A percentile compares a stretch with the other conserved stretches of the same genome.
phyloP scores from a whole-genome alignment of 371 early-diverging fungal genomes.

The Mucor ambiguus region DNA sequence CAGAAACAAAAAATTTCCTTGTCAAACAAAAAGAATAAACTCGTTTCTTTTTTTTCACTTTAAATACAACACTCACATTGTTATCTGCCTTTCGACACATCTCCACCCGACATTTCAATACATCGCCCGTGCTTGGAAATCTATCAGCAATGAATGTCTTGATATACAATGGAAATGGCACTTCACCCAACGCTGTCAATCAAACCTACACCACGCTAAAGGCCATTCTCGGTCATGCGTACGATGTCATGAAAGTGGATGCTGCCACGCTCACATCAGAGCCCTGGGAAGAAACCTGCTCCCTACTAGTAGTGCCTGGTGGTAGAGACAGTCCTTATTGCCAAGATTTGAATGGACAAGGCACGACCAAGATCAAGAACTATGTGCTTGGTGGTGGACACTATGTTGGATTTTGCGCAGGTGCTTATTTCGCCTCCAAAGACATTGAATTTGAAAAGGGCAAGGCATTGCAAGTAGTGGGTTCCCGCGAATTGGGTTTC shows the following conservation, averaged over 20 bases:
- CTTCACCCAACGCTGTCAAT: constrained; percentile 61
- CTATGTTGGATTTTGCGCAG: constrained; percentile 94
- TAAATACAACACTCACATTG: neutral
- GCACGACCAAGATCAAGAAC: constrained; percentile 58
- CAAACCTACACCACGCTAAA: constrained; percentile 70
- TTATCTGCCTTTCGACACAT: neutral
- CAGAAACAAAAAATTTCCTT: neutral
- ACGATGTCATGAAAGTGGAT: constrained; percentile 84
- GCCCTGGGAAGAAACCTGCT: constrained; percentile 85
- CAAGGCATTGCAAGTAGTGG: constrained; percentile 63
- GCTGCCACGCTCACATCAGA: constrained; percentile 63
- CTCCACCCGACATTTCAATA: neutral
- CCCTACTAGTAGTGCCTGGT: constrained; percentile 86
- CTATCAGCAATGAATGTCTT: constrained; percentile 71
- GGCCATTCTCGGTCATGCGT: constrained; percentile 67
- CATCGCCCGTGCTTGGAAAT: neutral
- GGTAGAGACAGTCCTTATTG: constrained; percentile 86
- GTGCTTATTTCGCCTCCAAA: constrained; percentile 81
- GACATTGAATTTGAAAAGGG: constrained; percentile 81
- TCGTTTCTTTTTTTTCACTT: neutral
- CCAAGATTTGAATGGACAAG: constrained; percentile 61
- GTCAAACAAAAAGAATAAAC: neutral
- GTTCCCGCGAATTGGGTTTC: constrained; percentile 72
- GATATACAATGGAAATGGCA: constrained; percentile 80
- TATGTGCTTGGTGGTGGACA: constrained; percentile 82